Base-by-base conservation (phyloP, 352 stramenopile species). In the Globisporangium sylvaticum region DNA sequence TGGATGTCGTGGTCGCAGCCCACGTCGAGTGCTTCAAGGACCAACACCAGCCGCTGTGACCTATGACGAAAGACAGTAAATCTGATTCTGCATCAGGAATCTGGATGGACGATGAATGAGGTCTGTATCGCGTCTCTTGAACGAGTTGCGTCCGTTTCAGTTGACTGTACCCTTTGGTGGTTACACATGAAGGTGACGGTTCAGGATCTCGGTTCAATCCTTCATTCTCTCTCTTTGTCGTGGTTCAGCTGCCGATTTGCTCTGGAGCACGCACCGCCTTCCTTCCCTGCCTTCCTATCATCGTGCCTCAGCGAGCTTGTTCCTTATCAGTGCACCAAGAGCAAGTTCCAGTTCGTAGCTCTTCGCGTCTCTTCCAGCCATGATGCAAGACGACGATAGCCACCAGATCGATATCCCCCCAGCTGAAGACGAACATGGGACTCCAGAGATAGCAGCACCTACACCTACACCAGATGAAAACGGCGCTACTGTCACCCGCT, bases 301-400 rank as follows among this genome's bases (percentile, higher is more conserved):
- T 39, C 34, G 9, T 18, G 25, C 52, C 12, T 3, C 27, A 14
- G 12, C 20, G 14, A 14, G 5, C 4, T 44, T 20, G 14, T n/a
- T 48, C 9, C 7, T 24, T 18, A 44, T 18, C 42, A 50, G 42
- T 50, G 48, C 48, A 55, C 29, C 54, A 48, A 61, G 31, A 27
- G 18, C 20, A 48, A 31, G 31, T 37, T 61, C 55, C 29, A 46
- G 31, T 20, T n/a, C 54, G 55, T 48, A 48, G 55, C 32, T 61
- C 29, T 60, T 60, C 20, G 29, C 54, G 2, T 14, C 18, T n/a
- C 20, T 32, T 46, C 42, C 10, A 64, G 48, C 6, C 6, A 68
- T 68, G 63, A 53, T 66, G 34, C 60, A 58, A 14, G 57, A 64
- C 27, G 39, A 32, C 5, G 31, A 42, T 14, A 69, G 69, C 48